phyloP scores from a whole-genome alignment of 1,284 basidiomycete genomes.

The Hypsizygus ulmarius region DNA sequence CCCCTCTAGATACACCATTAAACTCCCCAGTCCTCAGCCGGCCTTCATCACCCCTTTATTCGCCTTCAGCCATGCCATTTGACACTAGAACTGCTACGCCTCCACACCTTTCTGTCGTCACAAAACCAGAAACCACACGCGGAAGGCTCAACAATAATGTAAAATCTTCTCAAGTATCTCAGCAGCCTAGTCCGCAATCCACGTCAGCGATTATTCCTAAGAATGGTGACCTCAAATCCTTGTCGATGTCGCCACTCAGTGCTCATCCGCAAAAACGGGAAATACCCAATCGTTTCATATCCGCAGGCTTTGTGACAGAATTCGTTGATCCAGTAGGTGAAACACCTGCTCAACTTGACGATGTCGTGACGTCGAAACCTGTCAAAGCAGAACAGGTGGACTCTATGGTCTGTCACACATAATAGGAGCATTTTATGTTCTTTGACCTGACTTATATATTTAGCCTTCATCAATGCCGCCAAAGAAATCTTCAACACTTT shows the following conservation, averaged over 20 bases:
- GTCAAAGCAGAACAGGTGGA: slow-evolving; percentile 9
- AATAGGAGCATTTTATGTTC: not conserved
- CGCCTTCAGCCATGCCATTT: slow-evolving; percentile 3
- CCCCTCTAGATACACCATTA: slow-evolving; percentile 35
- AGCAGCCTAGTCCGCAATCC: too few species aligned
- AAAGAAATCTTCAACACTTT: too few species aligned
- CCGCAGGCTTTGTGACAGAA: slow-evolving; percentile 48
- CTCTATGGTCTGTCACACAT: not conserved
- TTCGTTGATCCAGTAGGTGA: slow-evolving; percentile 31
- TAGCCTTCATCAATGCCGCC: not conserved
- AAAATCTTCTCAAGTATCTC: too few species aligned
- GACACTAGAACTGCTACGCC: too few species aligned
- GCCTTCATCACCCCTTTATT: slow-evolving; percentile 11
- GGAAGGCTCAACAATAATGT: too few species aligned
- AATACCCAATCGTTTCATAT: slow-evolving; percentile 45
- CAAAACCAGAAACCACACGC: too few species aligned
- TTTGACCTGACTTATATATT: not conserved
- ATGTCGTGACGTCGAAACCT: not conserved
- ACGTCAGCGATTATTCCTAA: too few species aligned
- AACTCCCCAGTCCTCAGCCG: not conserved
- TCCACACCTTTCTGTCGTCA: too few species aligned
- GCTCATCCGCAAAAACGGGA: slow-evolving; percentile 16
- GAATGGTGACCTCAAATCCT: not conserved
- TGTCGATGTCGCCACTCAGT: not conserved
- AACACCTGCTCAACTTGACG: not conserved